A percentile compares a stretch with the other conserved stretches of the same genome.
Conservation (phyloP, 352 stramenopile genomes). For the Phytopythium chamaehyphon region DNA sequence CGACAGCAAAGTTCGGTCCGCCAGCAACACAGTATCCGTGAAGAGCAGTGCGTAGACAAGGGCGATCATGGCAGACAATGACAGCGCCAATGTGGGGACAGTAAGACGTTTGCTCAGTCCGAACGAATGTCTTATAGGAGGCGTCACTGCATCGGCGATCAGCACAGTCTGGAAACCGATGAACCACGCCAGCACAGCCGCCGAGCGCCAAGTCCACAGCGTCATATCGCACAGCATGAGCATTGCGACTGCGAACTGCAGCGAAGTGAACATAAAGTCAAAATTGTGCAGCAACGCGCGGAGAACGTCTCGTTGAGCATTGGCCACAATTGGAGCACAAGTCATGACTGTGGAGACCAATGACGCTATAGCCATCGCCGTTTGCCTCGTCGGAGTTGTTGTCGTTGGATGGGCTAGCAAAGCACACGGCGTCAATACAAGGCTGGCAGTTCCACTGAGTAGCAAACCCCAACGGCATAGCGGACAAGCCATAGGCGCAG, state of each 20-base stretch:
- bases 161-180: constrained; percentile 30
- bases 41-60: constrained; percentile 32
- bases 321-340: constrained; percentile 3
- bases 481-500: not conserved
- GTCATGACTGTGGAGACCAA: not conserved
- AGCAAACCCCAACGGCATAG: not conserved
- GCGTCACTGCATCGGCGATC: constrained; percentile 25
- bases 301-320: constrained; percentile 22
- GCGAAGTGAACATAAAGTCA: constrained; percentile 27
- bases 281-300: constrained; percentile 26
- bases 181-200: constrained; percentile 18
- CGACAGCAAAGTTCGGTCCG: constrained; percentile 22
- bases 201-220: constrained; percentile 20
- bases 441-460: not conserved
- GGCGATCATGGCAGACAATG: constrained; percentile 12
- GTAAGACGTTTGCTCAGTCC: constrained; percentile 18
- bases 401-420: not conserved
- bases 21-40: constrained; percentile 15
- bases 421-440: not conserved
- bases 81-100: constrained; percentile 13
- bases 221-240: constrained; percentile 20
- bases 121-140: constrained; percentile 12
- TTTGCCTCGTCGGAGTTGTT: not conserved
- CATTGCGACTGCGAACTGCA: constrained; percentile 25
- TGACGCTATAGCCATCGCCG: not conserved